Base-by-base conservation (phyloP, 768 basidiomycete genomes). In the Mycena epipterygia region DNA sequence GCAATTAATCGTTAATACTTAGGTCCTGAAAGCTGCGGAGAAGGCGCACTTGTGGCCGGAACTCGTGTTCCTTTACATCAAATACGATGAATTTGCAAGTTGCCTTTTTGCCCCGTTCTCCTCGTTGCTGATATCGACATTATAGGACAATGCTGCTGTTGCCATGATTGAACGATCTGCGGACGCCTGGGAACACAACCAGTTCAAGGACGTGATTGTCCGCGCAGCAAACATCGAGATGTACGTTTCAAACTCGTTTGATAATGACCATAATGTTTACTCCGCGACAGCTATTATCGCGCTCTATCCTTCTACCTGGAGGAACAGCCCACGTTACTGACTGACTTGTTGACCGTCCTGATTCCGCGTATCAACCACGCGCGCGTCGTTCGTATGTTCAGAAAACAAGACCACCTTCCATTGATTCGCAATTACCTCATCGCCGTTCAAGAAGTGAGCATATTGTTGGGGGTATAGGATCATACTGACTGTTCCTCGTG, bases 141-240 rank as follows among this genome's bases (percentile, higher is more conserved):
- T 71, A 0, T 44, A 95, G 90, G 98, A 99, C 80, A 99, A 99
- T 77, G 97, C 98, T 35, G 95, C 97, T 41, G 86, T 99, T 74
- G 95, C 96, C 5, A 99, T 99, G 97, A 98, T 99, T 80, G 98
- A 99, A 80, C 93, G 97, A 23, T 95, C 98, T 2, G 89, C 95
- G n/a, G 96, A 98, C 81, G 96, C 96, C 56, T 99, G 97, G 97
- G 98, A 99, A 66, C 98, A 99, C 84, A 97, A 95, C 77, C 97
- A 98, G 81, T 99, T 99, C 91, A 99, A 99, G 88, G 98, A 99
- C 75, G 92, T 98, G 66, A 89, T 98, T 64, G 95, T 98, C 77
- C 94, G 97, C 68, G 97, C 94, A 25, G 97, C 98, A 55, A 99
- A 99, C 77, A 90, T 99, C 71, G 98, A 99, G 84, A 98, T 99